phyloP scores from a whole-genome alignment of 306 rosid genomes.

The Adenanthera pavonina region DNA sequence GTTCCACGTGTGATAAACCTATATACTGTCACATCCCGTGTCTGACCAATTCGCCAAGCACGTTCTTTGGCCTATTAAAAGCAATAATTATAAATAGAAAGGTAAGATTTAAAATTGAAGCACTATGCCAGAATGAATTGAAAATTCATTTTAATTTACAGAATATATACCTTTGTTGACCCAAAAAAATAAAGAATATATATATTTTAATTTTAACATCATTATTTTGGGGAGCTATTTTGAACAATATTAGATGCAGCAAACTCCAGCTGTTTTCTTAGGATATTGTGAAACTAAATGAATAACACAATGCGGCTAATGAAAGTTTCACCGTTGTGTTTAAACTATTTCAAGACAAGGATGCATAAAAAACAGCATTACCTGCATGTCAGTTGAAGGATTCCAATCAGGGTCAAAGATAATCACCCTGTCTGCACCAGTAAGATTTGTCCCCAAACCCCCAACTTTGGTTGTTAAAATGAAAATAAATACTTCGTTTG shows the following conservation, averaged over 20 bases:
- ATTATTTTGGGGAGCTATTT: not conserved
- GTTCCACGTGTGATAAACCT: slow-evolving; percentile 97
- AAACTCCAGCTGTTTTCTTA: slow-evolving; percentile 4
- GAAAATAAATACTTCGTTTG: slow-evolving; percentile 78
- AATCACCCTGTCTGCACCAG: slow-evolving; percentile 94
- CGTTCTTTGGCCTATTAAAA: slow-evolving; percentile 91
- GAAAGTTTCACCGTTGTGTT: slow-evolving; percentile 23
- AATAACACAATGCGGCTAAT: slow-evolving; percentile 25
- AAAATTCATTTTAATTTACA: slow-evolving; percentile 1
- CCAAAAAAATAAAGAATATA: not conserved
- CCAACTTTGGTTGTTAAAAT: slow-evolving; percentile 97
- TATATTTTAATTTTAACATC: not conserved
- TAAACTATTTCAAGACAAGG: slow-evolving; percentile 30
- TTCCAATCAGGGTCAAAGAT: slow-evolving; percentile 98
- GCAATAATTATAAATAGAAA: slow-evolving; percentile 40
- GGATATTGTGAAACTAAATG: slow-evolving; percentile 20
- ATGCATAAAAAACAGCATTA: slow-evolving; percentile 28
- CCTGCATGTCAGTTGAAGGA: slow-evolving; percentile 98
- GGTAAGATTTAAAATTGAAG: slow-evolving; percentile 31
- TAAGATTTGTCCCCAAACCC: slow-evolving; percentile 95
- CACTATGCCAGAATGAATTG: slow-evolving; percentile 29
- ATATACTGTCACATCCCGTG: slow-evolving; percentile 88
- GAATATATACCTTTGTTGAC: no score
- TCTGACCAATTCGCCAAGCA: slow-evolving; percentile 99
- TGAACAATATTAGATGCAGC: slow-evolving; percentile 28